phyloP scores from a whole-genome alignment of 2,329 filamentous ascomycete species.

The Proliferodiscus dingleyae region DNA sequence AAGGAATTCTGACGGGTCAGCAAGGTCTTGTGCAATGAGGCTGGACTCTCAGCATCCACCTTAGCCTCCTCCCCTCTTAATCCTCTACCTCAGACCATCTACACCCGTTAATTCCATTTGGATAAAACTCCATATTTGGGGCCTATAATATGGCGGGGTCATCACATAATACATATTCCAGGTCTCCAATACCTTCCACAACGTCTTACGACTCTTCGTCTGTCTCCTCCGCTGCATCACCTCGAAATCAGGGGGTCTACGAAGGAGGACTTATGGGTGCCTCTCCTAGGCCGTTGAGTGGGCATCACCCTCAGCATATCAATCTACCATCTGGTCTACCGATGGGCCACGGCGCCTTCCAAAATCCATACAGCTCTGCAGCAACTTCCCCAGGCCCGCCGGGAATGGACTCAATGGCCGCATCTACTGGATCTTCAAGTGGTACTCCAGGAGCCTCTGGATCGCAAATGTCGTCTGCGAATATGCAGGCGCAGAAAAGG shows the following conservation, averaged over 20 bases:
- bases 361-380: constrained; percentile 26
- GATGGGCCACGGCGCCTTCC: constrained; percentile 24
- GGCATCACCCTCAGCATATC: constrained; percentile 47
- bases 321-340: constrained; percentile 48
- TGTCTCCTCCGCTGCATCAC: constrained; percentile 57
- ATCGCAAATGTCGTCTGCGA: constrained; percentile 36
- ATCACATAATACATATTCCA: constrained; percentile 53
- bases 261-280: constrained; percentile 48
- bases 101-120: constrained; percentile 14
- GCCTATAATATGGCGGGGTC: constrained; percentile 45
- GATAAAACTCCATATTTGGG: constrained; percentile 17
- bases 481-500: constrained; percentile 74
- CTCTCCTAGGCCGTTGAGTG: constrained; percentile 45
- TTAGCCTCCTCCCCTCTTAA: constrained; percentile 11
- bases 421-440: constrained; percentile 53
- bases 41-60: constrained; percentile 13
- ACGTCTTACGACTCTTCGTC: constrained; percentile 61
- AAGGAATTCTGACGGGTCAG: constrained; percentile 7
- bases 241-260: constrained; percentile 49
- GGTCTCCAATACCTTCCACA: constrained; percentile 57
- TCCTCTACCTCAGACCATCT: constrained; percentile 15
- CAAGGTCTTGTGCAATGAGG: constrained; percentile 21
- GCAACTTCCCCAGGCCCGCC: constrained; percentile 32
- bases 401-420: constrained; percentile 56
- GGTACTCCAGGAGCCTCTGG: constrained; percentile 47